Evolutionary conservation across 1,284 basidiomycete genomes (phyloP).

Genomic region (Ganoderma leucocontextum): DNA sequence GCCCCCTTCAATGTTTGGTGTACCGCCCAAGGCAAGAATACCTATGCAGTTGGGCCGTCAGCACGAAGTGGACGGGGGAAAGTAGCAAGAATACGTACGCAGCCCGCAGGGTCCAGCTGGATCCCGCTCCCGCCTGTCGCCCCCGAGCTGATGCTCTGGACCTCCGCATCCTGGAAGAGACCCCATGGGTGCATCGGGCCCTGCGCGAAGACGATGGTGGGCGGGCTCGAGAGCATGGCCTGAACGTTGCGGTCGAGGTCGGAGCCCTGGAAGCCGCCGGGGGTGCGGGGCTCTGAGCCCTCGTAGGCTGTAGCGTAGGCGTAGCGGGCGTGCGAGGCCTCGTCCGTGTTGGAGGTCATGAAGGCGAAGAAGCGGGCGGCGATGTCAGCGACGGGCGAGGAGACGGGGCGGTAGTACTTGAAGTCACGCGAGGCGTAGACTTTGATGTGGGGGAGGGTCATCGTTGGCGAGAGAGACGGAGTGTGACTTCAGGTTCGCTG

Average conservation of each 20-base stretch:
- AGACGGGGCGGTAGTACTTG: conserved; percentile 3
- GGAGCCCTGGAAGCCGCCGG: conserved; percentile 8
- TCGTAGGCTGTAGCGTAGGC: conserved; percentile 1
- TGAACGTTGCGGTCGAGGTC: conserved; percentile 5
- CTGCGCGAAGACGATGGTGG: conserved; percentile 5
- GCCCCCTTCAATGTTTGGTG: conserved; percentile 4
- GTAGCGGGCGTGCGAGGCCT: conserved; percentile 7
- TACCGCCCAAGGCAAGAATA: conserved; percentile 8
- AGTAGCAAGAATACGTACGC: neutral
- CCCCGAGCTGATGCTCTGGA: conserved; percentile 6
- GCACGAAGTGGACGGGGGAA: neutral
- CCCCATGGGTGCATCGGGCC: conserved; percentile 11
- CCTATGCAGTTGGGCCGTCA: neutral
- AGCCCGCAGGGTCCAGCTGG: conserved; percentile 4
- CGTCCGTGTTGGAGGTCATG: neutral
- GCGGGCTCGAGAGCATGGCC: conserved; percentile 1
- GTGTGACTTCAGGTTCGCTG: neutral
- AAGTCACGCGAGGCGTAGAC: conserved; percentile 11
- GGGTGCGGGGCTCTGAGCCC: neutral
- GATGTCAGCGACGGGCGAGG: conserved; percentile 9
- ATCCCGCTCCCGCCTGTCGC: neutral
- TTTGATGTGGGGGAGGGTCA: neutral
- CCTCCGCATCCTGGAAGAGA: conserved; percentile 7
- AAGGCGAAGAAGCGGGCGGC: conserved; percentile 6
- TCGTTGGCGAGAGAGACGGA: neutral